A percentile compares a stretch with the other conserved stretches of the same genome.
phyloP scores from a whole-genome alignment of 2,329 filamentous ascomycete genomes.

The Botrytis deweyae region DNA sequence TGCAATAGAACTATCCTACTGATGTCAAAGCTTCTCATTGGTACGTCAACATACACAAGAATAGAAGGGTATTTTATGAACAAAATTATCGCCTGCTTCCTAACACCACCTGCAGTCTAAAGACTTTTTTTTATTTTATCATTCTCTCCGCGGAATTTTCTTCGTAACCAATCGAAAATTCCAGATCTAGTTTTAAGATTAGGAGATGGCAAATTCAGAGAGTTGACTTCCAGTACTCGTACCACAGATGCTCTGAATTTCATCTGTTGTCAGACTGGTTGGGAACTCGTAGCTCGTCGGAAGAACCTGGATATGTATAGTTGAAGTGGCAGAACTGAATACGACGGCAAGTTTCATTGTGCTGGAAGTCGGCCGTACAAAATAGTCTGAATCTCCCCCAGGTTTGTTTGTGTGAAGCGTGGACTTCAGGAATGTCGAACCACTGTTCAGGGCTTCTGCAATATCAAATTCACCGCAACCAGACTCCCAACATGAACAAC shows the following conservation, averaged over 20 bases:
- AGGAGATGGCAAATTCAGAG: constrained; percentile 9
- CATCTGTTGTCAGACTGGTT: constrained; percentile 10
- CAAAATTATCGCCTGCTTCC: background rate
- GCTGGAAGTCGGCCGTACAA: constrained; percentile 59
- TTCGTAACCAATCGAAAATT: constrained; percentile 1
- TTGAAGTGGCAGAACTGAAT: constrained; percentile 52
- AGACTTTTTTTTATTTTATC: background rate
- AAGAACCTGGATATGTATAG: constrained; percentile 53
- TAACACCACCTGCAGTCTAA: background rate
- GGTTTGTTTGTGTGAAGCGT: constrained; percentile 65
- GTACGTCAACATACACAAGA: constrained; percentile 8
- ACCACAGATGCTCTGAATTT: constrained; percentile 3
- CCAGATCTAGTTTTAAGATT: background rate
- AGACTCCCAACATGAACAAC: constrained; percentile 71
- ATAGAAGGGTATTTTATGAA: background rate
- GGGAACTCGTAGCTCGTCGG: constrained; percentile 23
- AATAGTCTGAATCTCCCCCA: constrained; percentile 70
- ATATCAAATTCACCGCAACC: constrained; percentile 76
- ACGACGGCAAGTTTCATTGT: constrained; percentile 65
- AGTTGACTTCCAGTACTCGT: background rate
- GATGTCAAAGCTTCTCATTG: background rate
- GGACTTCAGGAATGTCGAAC: constrained; percentile 66
- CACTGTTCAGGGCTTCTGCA: constrained; percentile 66
- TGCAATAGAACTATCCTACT: constrained; percentile 4
- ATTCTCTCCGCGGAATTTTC: background rate